These are phyloP conservation scores for Candida jianshihensis DNA, from an alignment of 805 yeast genomes.

Conservation along the genomic window DNA sequence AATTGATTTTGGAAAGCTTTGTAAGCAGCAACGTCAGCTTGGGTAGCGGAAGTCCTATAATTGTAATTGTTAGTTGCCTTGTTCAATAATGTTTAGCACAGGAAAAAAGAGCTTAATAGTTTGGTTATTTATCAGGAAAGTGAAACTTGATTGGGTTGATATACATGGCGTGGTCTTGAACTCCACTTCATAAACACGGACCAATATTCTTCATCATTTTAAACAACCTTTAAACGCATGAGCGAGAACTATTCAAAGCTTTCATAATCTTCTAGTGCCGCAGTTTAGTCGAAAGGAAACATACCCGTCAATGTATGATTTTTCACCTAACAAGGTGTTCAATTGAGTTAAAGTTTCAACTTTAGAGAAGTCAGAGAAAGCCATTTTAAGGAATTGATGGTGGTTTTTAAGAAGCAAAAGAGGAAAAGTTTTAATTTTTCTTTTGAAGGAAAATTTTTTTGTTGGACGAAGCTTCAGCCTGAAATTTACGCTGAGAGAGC, in stretches of 20 bases:
- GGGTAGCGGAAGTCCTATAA: slow-evolving; percentile 76
- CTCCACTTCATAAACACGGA: slow-evolving; percentile 97
- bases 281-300: slow-evolving; percentile 28
- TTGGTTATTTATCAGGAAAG: no score
- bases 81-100: no score
- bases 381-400: slow-evolving; percentile 37
- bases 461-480: not conserved
- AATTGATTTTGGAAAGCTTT: slow-evolving; percentile 85
- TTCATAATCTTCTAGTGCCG: not conserved
- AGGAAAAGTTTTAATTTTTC: not conserved
- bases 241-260: not conserved
- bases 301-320: slow-evolving; percentile 95
- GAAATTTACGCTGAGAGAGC: not conserved
- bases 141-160: slow-evolving; percentile 47
- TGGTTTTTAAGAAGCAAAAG: not conserved
- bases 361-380: slow-evolving; percentile 77
- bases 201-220: slow-evolving; percentile 78
- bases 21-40: slow-evolving; percentile 92
- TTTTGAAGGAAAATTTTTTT: not conserved
- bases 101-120: not conserved
- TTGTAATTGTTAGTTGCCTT: slow-evolving; percentile 16
- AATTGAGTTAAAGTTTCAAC: slow-evolving; percentile 66
- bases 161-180: slow-evolving; percentile 95
- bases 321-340: slow-evolving; percentile 82
- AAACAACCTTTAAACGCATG: no score